Conservation (phyloP, 768 basidiomycete genomes). For the Termitomyces sp. region DNA sequence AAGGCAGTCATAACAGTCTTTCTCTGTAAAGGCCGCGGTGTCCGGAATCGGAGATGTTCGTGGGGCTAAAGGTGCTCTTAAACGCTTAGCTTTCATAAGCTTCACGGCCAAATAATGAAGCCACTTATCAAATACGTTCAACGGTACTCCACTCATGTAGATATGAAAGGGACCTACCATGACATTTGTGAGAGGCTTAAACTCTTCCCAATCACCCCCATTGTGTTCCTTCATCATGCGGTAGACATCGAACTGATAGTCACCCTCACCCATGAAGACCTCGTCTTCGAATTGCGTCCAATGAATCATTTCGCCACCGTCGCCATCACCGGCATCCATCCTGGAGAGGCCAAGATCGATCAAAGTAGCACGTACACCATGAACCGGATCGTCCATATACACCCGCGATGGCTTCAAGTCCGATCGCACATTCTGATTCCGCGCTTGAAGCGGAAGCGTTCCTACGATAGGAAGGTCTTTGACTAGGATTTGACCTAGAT, state of each 20-base stretch:
- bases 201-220: constrained; percentile 65
- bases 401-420: constrained; percentile 21
- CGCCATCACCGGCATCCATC: constrained; percentile 56
- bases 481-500: constrained; percentile 95
- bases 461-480: constrained; percentile 37
- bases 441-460: constrained; percentile 25
- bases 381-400: constrained; percentile 59
- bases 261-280: constrained; percentile 89
- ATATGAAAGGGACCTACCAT: constrained; percentile 51
- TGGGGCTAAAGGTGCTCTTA: constrained; percentile 47
- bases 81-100: constrained; percentile 62
- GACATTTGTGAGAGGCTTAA: constrained; percentile 81
- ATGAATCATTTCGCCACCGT: constrained; percentile 42
- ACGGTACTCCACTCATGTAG: background rate
- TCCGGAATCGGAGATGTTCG: constrained; percentile 31
- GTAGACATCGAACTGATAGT: constrained; percentile 94
- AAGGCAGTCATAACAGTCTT: constrained; percentile 65
- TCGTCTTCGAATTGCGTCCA: constrained; percentile 87
- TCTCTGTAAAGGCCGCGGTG: constrained; percentile 48
- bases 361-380: constrained; percentile 76
- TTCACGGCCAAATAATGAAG: constrained; percentile 79
- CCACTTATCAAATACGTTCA: constrained; percentile 57
- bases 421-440: constrained; percentile 28
- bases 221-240: constrained; percentile 74
- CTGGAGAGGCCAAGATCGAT: constrained; percentile 95